phyloP scores from a whole-genome alignment of 768 basidiomycete genomes.

The Rhodotorula taiwanensis region DNA sequence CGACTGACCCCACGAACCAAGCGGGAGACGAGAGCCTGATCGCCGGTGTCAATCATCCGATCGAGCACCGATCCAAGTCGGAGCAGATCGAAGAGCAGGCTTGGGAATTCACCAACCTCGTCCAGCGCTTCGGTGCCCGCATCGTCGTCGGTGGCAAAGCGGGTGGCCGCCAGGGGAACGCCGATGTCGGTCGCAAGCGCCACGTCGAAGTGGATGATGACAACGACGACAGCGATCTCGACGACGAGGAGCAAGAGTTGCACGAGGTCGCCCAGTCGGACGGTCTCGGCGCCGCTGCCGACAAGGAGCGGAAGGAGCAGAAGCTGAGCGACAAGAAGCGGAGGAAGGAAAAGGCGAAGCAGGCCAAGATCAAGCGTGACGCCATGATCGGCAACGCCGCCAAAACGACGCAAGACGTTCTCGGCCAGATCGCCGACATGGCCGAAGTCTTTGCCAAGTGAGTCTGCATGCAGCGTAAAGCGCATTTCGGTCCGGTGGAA shows the following conservation, averaged over 20 bases:
- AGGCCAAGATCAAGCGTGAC: conserved; percentile 45
- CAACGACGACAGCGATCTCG: conserved; percentile 37
- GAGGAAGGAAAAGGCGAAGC: conserved; percentile 20
- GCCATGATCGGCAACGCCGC: conserved; percentile 45
- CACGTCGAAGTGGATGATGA: conserved; percentile 7
- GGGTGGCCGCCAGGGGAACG: conserved; percentile 43
- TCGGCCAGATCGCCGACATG: conserved; percentile 45
- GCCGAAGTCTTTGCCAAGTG: conserved; percentile 46
- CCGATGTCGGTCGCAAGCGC: conserved; percentile 29
- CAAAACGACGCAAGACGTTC: conserved; percentile 44
- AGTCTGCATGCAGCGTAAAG: too few species aligned
- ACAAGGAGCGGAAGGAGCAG: conserved; percentile 42
- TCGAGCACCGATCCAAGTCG: conserved; percentile 44
- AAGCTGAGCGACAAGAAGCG: conserved; percentile 41
- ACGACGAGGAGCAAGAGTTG: conserved; percentile 18
- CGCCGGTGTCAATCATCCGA: conserved; percentile 43
- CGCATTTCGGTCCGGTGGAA: too few species aligned
- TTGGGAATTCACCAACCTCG: conserved; percentile 44
- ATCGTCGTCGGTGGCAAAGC: conserved; percentile 41
- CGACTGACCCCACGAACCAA: conserved; percentile 47
- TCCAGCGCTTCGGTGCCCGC: conserved; percentile 38
- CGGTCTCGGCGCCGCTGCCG: conserved; percentile 25
- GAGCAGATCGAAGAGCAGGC: conserved; percentile 48
- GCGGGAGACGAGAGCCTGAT: conserved; percentile 46
- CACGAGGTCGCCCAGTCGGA: conserved; percentile 15